These are phyloP conservation scores for Penicillium waksmanii DNA, from an alignment of 495 filamentous ascomycete species.

Conservation along the genomic window DNA sequence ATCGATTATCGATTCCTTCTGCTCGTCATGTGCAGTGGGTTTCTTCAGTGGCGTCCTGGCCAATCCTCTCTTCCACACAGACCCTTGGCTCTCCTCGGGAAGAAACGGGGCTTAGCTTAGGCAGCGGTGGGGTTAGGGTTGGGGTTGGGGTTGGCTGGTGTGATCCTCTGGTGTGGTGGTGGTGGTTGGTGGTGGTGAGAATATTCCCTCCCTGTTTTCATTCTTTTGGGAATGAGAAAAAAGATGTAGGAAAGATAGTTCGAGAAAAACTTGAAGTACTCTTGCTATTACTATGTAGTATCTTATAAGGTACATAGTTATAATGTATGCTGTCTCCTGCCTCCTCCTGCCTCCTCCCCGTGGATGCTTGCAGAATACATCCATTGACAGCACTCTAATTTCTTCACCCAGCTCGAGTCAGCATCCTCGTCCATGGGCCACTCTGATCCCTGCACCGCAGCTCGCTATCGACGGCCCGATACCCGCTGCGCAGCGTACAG, in stretches of 20 bases:
- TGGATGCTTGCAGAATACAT: too few species aligned
- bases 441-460: slow-evolving; percentile 33
- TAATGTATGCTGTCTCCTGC: neutral
- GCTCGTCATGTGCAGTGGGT: neutral
- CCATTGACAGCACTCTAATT: too few species aligned
- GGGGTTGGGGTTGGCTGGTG: neutral
- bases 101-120: slow-evolving; percentile 19
- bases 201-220: too few species aligned
- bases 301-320: neutral
- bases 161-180: too few species aligned
- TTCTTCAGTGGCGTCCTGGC: neutral
- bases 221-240: too few species aligned
- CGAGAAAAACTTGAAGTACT: too few species aligned
- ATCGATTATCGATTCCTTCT: neutral
- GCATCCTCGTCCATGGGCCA: neutral
- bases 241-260: too few species aligned
- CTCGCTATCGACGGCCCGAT: slow-evolving; percentile 41
- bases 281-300: too few species aligned
- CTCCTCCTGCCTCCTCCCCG: too few species aligned
- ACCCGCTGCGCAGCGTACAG: slow-evolving; percentile 39
- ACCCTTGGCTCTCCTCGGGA: slow-evolving; percentile 13
- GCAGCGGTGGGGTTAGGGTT: neutral
- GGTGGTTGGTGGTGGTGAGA: too few species aligned
- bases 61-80: neutral
- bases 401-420: too few species aligned